A percentile compares a stretch with the other conserved stretches of the same genome.
phyloP scores from a whole-genome alignment of 257 asterid genomes.

The Nemophila menziesii region DNA sequence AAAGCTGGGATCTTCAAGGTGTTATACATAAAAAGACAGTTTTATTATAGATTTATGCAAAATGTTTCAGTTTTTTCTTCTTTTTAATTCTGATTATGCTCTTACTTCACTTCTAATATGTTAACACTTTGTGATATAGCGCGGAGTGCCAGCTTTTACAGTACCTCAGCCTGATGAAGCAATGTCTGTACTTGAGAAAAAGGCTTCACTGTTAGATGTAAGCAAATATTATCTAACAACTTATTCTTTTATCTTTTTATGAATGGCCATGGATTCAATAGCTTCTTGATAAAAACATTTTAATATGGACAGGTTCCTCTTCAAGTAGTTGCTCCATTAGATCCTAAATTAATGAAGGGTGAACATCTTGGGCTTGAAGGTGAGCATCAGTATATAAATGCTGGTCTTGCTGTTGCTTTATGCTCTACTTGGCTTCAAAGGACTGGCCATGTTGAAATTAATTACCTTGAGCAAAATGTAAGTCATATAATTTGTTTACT shows the following conservation, averaged over 20 bases:
- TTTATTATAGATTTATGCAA: slow-evolving; percentile 2
- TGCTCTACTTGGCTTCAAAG: slow-evolving; percentile 93
- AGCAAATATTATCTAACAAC: slow-evolving; percentile 11
- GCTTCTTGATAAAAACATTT: slow-evolving; percentile 13
- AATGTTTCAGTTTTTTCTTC: background rate
- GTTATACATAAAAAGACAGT: slow-evolving; percentile 5
- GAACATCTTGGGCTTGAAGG: slow-evolving; percentile 86
- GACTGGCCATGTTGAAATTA: slow-evolving; percentile 70
- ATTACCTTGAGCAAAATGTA: slow-evolving; percentile 62
- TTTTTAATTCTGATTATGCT: slow-evolving; percentile 1
- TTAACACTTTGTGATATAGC: slow-evolving; percentile 14
- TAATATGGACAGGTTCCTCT: slow-evolving; percentile 52
- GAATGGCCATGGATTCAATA: background rate
- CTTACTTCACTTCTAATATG: background rate
- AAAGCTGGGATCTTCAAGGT: slow-evolving; percentile 98
- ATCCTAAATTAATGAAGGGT: slow-evolving; percentile 54
- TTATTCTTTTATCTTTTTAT: background rate
- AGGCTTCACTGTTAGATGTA: slow-evolving; percentile 34
- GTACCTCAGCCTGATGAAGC: slow-evolving; percentile 47
- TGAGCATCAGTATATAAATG: slow-evolving; percentile 87
- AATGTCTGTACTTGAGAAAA: slow-evolving; percentile 29
- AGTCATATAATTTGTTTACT: slow-evolving; percentile 17
- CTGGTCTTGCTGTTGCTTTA: slow-evolving; percentile 89
- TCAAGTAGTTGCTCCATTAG: slow-evolving; percentile 68
- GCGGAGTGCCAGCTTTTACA: slow-evolving; percentile 35